phyloP scores from a whole-genome alignment of 441 rosid species.

The Populus trichocarpa region DNA sequence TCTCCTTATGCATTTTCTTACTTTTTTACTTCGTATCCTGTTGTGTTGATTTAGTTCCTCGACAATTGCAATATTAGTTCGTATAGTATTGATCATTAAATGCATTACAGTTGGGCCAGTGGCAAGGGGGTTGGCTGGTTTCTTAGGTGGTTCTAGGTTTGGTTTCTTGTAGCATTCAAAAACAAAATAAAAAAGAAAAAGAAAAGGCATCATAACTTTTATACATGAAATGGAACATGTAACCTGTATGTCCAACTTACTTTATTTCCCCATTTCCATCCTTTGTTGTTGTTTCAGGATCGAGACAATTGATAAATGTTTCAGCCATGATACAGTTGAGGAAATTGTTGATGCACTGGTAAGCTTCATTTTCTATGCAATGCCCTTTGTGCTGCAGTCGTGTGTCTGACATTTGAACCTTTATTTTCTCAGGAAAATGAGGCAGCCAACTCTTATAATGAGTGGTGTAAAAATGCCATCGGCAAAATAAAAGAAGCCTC shows the following conservation, averaged over 20 bases:
- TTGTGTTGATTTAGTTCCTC: neutral
- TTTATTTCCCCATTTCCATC: neutral
- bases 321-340: conserved; percentile 78
- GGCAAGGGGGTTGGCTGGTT: neutral
- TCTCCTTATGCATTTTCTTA: neutral
- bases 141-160: neutral
- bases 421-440: conserved; percentile 53
- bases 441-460: conserved; percentile 43
- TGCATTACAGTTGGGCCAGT: neutral
- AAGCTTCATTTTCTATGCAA: conserved; percentile 22
- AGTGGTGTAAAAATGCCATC: conserved; percentile 55
- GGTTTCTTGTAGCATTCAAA: neutral
- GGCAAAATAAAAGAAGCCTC: conserved; percentile 74
- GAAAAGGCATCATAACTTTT: neutral
- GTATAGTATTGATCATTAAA: too few species aligned
- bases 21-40: neutral
- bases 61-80: too few species aligned
- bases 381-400: neutral
- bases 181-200: neutral
- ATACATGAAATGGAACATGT: neutral
- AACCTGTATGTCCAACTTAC: conserved; percentile 10
- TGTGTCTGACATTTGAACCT: neutral
- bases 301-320: conserved; percentile 71
- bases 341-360: conserved; percentile 78
- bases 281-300: conserved; percentile 41